Base-by-base conservation (phyloP, 139 green algal species). In the Dunaliella sp. region DNA sequence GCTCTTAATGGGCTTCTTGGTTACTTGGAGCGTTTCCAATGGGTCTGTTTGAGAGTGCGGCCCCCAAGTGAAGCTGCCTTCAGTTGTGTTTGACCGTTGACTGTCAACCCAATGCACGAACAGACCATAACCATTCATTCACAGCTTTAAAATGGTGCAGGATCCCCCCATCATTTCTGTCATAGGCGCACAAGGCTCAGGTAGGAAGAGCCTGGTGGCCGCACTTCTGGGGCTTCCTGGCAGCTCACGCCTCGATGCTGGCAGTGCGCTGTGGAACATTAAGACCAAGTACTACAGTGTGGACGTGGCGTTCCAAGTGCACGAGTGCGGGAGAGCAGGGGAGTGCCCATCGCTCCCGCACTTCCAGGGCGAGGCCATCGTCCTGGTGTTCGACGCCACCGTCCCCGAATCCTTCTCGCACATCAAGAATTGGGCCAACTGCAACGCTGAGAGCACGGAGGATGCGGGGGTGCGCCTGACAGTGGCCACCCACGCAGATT, bases 211-310 rank as follows among this genome's bases (percentile, higher is more conserved):
- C 48, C 48, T 65, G 48, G 48, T 65, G 48, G 7, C 48, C 48
- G 7, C 48, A 26, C 48, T 65, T 7, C 7, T 16, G 48, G 48
- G 48, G 16, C n/a, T n/a, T n/a, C 48, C 7, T 26, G 16, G 7
- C 16, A 26, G 7, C 16, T 7, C 48, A 16, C 7, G 7, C 7
- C 7, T 7, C 7, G 48, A 65, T 16, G 48, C 7, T 65, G 48
- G 48, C 7, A 7, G 16, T 16, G 48, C 48, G 48, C 48, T 16
- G 7, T 81, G 76, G 76, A 37, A 37, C 31, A 36, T 81, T 22
- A 12, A 81, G n/a, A 81, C 28, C 76, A 81, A 81, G 31, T 81
- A 81, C 76, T 81, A 81, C 76, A 81, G n/a, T 28, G 76, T 31
- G 31, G 7, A 24, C 1, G n/a, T 37, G n/a, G n/a, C 7, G n/a